These are phyloP conservation scores for Waltiozyma sp. DNA, from an alignment of 1,139 yeast genomes.

Conservation along the genomic window DNA sequence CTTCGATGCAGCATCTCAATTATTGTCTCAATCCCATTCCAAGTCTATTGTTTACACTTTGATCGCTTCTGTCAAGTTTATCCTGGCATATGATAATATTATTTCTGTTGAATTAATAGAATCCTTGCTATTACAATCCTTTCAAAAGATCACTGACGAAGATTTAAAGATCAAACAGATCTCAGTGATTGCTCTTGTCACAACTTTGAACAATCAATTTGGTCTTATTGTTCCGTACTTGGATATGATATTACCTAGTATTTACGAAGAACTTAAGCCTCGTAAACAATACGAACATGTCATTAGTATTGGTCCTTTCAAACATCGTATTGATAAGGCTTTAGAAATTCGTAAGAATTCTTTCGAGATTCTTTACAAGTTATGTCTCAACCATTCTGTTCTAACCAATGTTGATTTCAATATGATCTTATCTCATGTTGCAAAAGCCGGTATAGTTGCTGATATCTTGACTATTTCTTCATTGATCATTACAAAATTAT, in stretches of 20 bases:
- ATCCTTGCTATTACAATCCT: conserved; percentile 16
- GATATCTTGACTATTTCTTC: conserved; percentile 18
- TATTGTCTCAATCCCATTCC: conserved; percentile 8
- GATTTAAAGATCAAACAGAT: conserved; percentile 37
- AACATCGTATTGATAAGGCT: conserved; percentile 73
- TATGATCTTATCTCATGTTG: conserved; percentile 12
- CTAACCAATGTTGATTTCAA: conserved; percentile 15
- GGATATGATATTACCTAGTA: conserved; percentile 37
- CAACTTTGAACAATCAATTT: conserved; percentile 54
- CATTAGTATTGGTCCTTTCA: conserved; percentile 82
- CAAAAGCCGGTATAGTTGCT: conserved; percentile 13
- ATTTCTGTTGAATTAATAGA: conserved; percentile 16
- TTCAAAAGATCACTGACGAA: conserved; percentile 25
- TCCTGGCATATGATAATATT: conserved; percentile 17
- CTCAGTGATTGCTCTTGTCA: conserved; percentile 46
- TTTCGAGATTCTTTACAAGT: conserved; percentile 58
- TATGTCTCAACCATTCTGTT: conserved; percentile 22
- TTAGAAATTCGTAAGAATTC: conserved; percentile 63
- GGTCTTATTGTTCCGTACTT: conserved; percentile 36
- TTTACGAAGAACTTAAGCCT: conserved; percentile 46
- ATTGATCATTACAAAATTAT: conserved; percentile 14
- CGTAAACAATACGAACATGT: conserved; percentile 48
- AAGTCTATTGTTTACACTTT: conserved; percentile 17
- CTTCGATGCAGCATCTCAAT: conserved; percentile 12
- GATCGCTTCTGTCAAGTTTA: conserved; percentile 26